Evolutionary conservation across 345 rosid genomes (phyloP).

Genomic region (Camelina sativa): DNA sequence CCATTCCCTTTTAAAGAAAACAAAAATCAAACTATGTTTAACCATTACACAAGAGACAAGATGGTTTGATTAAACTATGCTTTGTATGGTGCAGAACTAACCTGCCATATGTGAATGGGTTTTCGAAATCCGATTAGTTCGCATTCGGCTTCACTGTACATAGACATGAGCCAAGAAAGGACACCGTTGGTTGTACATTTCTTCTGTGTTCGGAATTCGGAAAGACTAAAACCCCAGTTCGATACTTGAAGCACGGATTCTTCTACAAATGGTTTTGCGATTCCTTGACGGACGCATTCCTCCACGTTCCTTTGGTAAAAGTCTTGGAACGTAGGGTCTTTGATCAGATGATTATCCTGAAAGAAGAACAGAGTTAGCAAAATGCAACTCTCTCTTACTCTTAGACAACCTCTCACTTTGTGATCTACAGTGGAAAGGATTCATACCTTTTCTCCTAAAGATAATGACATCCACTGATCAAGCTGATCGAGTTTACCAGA

Average conservation of each 20-base stretch:
- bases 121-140: constrained; percentile 70
- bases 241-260: constrained; percentile 78
- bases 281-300: constrained; percentile 86
- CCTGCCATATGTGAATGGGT: constrained; percentile 98
- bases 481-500: constrained; percentile 78
- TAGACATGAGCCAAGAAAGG: constrained; percentile 77
- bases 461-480: constrained; percentile 71
- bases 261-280: constrained; percentile 73
- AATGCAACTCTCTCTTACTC: not conserved
- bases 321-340: constrained; percentile 63
- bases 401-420: not conserved
- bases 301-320: constrained; percentile 89
- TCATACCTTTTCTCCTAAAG: constrained; percentile 71
- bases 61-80: not conserved
- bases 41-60: constrained; percentile 3
- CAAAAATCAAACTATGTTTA: constrained; percentile 7
- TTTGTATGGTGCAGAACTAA: constrained; percentile 34
- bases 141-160: constrained; percentile 78
- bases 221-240: constrained; percentile 80
- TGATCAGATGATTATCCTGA: constrained; percentile 70
- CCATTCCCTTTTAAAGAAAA: constrained; percentile 66
- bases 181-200: constrained; percentile 67
- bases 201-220: constrained; percentile 69
- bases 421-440: not conserved
- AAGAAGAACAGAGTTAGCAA: constrained; percentile 31